These are phyloP conservation scores for Pilobolus umbonatus DNA, from an alignment of 192 early-diverging fungal genomes.

Conservation along the genomic window DNA sequence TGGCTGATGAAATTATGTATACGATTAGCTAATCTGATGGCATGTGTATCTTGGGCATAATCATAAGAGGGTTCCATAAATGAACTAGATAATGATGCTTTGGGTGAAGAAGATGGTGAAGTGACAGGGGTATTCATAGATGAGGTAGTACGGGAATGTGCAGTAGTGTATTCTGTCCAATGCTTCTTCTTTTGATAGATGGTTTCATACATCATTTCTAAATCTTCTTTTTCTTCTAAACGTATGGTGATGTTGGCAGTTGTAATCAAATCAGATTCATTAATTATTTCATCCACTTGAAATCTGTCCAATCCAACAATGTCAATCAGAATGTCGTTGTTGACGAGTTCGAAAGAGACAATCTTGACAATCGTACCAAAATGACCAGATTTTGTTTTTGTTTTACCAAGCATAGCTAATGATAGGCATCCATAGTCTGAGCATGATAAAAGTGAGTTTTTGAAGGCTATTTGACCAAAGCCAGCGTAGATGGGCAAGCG, in stretches of 20 bases:
- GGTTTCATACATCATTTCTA: not conserved
- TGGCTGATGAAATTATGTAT: constrained; percentile 6
- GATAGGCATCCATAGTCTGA: not conserved
- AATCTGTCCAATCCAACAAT: constrained; percentile 11
- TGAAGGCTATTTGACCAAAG: not conserved
- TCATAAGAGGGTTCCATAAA: not conserved
- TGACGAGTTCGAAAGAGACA: constrained; percentile 1
- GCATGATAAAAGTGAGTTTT: not conserved
- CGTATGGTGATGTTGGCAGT: not conserved
- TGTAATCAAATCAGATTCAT: not conserved
- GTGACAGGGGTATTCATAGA: not conserved
- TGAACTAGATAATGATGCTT: not conserved
- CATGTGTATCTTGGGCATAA: not conserved
- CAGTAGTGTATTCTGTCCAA: constrained; percentile 2
- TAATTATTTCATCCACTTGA: not conserved
- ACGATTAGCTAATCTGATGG: not conserved
- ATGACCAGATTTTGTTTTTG: not conserved
- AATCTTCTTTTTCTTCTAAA: not conserved
- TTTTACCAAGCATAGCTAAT: constrained; percentile 7
- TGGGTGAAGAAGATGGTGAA: not conserved
- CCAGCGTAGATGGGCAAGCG: constrained; percentile 6
- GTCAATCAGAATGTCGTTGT: constrained; percentile 1
- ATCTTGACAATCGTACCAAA: constrained; percentile 17
- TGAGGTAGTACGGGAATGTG: too few relatives aligned
- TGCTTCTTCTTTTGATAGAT: not conserved